Conservation (phyloP, 441 rosid genomes). For the Corymbia calophylla region DNA sequence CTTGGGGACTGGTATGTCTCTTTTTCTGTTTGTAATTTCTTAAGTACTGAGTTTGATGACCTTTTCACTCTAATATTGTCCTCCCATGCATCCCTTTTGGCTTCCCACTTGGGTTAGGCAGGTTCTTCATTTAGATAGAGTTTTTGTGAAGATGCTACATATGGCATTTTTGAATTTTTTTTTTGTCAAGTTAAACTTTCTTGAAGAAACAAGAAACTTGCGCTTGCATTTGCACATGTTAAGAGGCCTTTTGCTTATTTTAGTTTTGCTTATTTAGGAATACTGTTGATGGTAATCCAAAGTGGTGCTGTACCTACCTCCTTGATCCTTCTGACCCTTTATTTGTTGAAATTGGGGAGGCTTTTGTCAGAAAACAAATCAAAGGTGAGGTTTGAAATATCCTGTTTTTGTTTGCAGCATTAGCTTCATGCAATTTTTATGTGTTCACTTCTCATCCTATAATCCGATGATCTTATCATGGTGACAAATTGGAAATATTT, state of each 20-base stretch:
- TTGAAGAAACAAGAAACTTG: background rate
- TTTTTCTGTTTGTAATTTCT: slow-evolving; percentile 1
- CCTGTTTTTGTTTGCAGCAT: background rate
- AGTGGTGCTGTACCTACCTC: slow-evolving; percentile 98
- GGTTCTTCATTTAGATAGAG: background rate
- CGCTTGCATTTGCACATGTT: slow-evolving; percentile 1
- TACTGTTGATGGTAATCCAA: slow-evolving; percentile 79
- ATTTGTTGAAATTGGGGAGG: slow-evolving; percentile 84
- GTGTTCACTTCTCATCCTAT: background rate
- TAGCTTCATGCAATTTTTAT: background rate
- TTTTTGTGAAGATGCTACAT: background rate
- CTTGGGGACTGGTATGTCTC: slow-evolving; percentile 82
- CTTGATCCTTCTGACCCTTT: slow-evolving; percentile 87
- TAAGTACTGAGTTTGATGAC: background rate
- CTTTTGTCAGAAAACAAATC: slow-evolving; percentile 73
- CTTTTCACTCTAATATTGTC: background rate
- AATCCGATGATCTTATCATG: background rate
- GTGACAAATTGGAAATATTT: background rate
- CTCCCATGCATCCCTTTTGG: background rate
- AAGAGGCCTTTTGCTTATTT: background rate
- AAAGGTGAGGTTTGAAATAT: slow-evolving; percentile 32
- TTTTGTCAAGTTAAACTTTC: background rate
- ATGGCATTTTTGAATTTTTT: background rate
- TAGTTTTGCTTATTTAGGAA: slow-evolving; percentile 43
- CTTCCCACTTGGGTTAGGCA: background rate